Evolutionary conservation across 495 filamentous ascomycete genomes (phyloP).

Genomic region (Aspergillus saccharolyticus): DNA sequence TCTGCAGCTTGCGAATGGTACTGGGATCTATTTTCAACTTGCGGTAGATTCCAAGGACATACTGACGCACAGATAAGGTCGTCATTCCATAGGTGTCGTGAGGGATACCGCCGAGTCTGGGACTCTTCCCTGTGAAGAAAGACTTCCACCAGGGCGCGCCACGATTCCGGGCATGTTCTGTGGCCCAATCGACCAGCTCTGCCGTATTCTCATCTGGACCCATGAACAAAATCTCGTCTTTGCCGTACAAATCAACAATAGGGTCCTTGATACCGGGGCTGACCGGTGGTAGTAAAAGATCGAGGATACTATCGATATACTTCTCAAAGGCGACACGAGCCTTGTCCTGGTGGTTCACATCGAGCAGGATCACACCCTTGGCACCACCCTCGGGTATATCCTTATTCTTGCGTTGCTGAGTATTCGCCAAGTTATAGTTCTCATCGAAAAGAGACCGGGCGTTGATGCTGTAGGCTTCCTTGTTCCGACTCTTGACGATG

Average conservation of each 20-base stretch:
- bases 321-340: conserved; percentile 91
- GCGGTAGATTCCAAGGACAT: conserved; percentile 92
- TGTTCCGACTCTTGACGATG: conserved; percentile 94
- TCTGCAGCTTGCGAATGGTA: conserved; percentile 87
- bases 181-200: conserved; percentile 95
- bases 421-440: conserved; percentile 97
- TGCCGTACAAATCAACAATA: conserved; percentile 88
- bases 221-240: conserved; percentile 96
- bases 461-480: conserved; percentile 93
- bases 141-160: conserved; percentile 99
- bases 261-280: conserved; percentile 98
- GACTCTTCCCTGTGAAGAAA: conserved; percentile 98
- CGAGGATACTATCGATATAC: conserved; percentile 97
- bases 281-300: conserved; percentile 80
- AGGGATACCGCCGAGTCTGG: conserved; percentile 90
- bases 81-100: conserved; percentile 98
- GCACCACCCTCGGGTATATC: conserved; percentile 99
- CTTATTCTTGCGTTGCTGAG: conserved; percentile 99
- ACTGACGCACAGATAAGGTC: conserved; percentile 91
- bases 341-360: conserved; percentile 91
- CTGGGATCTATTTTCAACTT: conserved; percentile 84
- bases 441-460: conserved; percentile 94
- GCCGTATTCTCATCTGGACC: conserved; percentile 98
- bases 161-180: conserved; percentile 80
- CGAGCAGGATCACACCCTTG: conserved; percentile 94